These are phyloP conservation scores for Solanum piurae DNA, from an alignment of 257 asterid species.

Conservation along the genomic window DNA sequence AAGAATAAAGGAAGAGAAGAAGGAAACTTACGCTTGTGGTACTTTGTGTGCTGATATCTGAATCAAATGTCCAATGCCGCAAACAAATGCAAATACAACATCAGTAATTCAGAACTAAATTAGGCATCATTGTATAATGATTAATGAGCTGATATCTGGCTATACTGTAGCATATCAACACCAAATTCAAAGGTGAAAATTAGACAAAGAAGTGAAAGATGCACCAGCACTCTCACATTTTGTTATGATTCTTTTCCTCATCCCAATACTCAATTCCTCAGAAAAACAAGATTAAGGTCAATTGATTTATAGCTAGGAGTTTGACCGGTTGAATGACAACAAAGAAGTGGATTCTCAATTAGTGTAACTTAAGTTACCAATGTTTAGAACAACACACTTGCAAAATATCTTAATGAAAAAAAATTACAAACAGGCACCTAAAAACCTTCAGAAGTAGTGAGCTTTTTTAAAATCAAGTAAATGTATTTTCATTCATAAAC, in stretches of 20 bases:
- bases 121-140: neutral
- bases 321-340: neutral
- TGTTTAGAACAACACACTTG: neutral
- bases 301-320: neutral
- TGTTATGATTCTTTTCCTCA: neutral
- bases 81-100: conserved; percentile 28
- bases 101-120: conserved; percentile 15
- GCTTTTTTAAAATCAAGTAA: neutral
- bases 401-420: neutral
- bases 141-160: neutral
- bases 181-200: neutral
- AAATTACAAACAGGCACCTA: neutral
- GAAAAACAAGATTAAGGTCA: neutral
- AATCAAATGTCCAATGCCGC: conserved; percentile 22
- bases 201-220: neutral
- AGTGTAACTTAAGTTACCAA: neutral
- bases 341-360: neutral
- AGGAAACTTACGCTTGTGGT: conserved; percentile 88
- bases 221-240: neutral
- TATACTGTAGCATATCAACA: neutral
- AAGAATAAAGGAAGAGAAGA: neutral
- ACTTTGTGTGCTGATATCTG: conserved; percentile 98
- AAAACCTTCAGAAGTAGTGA: neutral
- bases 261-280: neutral
- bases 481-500: neutral